phyloP scores from a whole-genome alignment of 2,329 filamentous ascomycete species.

The Colletotrichum sp. region DNA sequence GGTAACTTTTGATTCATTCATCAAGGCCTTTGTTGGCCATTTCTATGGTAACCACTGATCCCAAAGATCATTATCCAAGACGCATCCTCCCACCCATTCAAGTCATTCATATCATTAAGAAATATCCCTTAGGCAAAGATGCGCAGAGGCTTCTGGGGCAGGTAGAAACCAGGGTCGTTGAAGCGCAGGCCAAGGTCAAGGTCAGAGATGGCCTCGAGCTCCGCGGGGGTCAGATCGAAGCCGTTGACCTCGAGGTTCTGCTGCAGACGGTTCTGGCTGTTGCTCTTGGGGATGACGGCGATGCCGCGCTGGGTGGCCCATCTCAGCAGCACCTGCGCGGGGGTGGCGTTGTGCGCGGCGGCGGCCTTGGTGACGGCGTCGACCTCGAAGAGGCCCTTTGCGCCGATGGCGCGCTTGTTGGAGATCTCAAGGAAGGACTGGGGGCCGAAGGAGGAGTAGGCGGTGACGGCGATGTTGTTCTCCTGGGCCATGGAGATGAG shows the following conservation, averaged over 20 bases:
- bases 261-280: slow-evolving; percentile 51
- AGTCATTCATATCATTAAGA: not conserved
- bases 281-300: slow-evolving; percentile 70
- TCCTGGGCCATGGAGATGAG: slow-evolving; percentile 62
- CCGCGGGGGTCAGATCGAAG: slow-evolving; percentile 59
- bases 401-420: slow-evolving; percentile 30
- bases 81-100: not conserved
- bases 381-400: slow-evolving; percentile 33
- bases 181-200: slow-evolving; percentile 63
- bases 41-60: not conserved
- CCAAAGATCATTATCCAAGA: not conserved
- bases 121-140: slow-evolving; percentile 52
- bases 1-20: not conserved
- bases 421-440: slow-evolving; percentile 43
- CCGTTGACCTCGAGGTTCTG: slow-evolving; percentile 62
- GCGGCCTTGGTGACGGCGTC: slow-evolving; percentile 54
- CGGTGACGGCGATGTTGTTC: slow-evolving; percentile 64
- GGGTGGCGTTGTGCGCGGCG: slow-evolving; percentile 59
- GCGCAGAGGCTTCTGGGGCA: slow-evolving; percentile 48
- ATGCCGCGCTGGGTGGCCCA: slow-evolving; percentile 72
- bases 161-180: slow-evolving; percentile 58
- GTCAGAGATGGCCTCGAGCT: slow-evolving; percentile 60
- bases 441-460: slow-evolving; percentile 71
- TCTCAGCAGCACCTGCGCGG: slow-evolving; percentile 69
- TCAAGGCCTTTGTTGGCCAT: not conserved